Base-by-base conservation (phyloP, 1,284 basidiomycete genomes). In the Rhodotorula sp. region DNA sequence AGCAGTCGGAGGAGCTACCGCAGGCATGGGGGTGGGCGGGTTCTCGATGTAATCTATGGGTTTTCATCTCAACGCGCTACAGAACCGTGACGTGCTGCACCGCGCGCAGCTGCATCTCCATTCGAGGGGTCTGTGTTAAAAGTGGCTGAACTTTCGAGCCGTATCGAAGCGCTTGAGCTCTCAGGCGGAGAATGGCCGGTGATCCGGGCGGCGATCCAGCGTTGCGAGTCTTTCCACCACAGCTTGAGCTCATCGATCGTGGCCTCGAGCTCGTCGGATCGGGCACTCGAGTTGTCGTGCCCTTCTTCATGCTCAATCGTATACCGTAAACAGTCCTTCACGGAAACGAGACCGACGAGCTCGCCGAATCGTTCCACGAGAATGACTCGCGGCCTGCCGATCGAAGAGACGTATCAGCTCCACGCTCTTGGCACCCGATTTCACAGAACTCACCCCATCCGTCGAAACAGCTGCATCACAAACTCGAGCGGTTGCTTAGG, bases 391-490 rank as follows among this genome's bases (percentile, higher is more conserved):
- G 97, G 97, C 0, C 92, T 97, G 78, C 57, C 45, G 55, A n/a
- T 18, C 60, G 69, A 50, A 34, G 10, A 18, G 60, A 56, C 8
- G 23, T 5, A 7, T 48, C 19, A 7, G 48, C 28, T 50, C 6
- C 10, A 62, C 21, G 50, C 47, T 47, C 12, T 45, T 54, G 66
- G 55, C 62, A 38, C 8, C 5, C 3, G 3, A 12, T 19, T 19
- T 8, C 18, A 3, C n/a, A 15, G 73, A 70, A 60, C 66, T 75
- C 79, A 94, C 94, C 95, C 95, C 89, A 97, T 91, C 62, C 92
- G 87, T 78, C 94, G 91, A 84, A 97, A 97, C 43, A 97, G 83
- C 80, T 97, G 92, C 89, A 97, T 93, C 18, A 95, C 93, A 67
- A 97, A 95, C 81, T 99, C 95, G 55, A 99, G 84, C 2, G 94